A percentile compares a stretch with the other conserved stretches of the same genome.
These are phyloP conservation scores for Podospora pseudopauciseta DNA, from an alignment of 495 filamentous ascomycete genomes.

Conservation along the genomic window DNA sequence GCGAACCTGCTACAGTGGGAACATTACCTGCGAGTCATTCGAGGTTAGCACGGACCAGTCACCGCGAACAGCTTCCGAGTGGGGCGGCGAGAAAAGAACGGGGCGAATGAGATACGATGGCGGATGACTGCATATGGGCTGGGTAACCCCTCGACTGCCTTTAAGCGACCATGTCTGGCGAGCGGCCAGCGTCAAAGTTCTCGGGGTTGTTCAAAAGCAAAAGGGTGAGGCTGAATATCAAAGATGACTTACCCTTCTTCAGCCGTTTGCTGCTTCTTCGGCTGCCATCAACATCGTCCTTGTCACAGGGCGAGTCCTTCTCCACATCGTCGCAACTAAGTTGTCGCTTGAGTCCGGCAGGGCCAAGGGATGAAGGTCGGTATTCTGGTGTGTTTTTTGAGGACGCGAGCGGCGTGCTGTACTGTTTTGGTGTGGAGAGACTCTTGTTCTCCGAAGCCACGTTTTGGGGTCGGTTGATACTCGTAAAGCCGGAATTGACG, in stretches of 20 bases:
- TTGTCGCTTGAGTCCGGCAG: conserved; percentile 70
- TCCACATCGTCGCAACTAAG: conserved; percentile 70
- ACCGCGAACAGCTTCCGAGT: conserved; percentile 9
- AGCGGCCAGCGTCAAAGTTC: not conserved
- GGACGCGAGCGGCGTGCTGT: conserved; percentile 52
- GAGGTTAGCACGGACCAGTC: conserved; percentile 38
- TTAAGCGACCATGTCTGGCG: not conserved
- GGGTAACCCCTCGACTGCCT: not conserved
- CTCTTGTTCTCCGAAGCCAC: conserved; percentile 32
- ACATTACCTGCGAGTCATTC: conserved; percentile 60
- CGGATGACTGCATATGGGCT: not conserved
- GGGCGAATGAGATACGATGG: not conserved
- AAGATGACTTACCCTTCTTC: conserved; percentile 71
- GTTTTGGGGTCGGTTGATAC: conserved; percentile 57
- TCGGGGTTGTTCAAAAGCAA: not conserved
- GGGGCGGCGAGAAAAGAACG: conserved; percentile 5
- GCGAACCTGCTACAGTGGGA: conserved; percentile 89
- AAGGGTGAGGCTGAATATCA: not conserved
- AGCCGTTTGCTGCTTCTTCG: conserved; percentile 80
- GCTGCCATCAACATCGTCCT: conserved; percentile 69
- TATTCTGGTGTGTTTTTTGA: conserved; percentile 59
- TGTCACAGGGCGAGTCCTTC: conserved; percentile 57
- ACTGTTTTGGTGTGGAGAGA: conserved; percentile 42
- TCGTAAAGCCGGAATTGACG: conserved; percentile 67
- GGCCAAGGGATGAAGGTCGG: conserved; percentile 49